Evolutionary conservation across 2,329 filamentous ascomycete species (phyloP), one percentile per base, ranked within the genome.

Genomic region (Hymenoscyphus infarciens): DNA sequence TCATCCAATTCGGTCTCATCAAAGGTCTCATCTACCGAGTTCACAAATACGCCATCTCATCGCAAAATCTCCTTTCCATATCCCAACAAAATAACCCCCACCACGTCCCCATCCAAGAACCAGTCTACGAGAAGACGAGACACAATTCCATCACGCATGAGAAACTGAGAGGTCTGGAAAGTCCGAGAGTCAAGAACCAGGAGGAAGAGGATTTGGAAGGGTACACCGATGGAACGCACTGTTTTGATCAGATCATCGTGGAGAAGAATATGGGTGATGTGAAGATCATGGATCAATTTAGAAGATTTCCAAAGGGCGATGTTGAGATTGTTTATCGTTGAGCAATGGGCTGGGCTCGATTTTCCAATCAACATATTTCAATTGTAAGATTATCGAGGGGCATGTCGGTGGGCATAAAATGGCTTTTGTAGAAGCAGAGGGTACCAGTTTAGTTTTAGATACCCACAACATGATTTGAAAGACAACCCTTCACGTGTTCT

Each of bases 1-100:
- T 99, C 66, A 91, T 98, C 66, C 96, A 96, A 63, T 99, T 98
- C 72, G 95, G 94, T 62, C 84, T 97, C 63, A 96, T 98, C 75
- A 98, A 98, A 77, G 93, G 94, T 16, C 90, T 96, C 69, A 78
- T 99, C 27, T 97, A 97, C 76, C 86, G 95, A 38, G 88, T 97
- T 49, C 92, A 98, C 78, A 96, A 95, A 75, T 96, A 96, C 74
- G 90, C 92, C 31, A 85, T 96, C 1, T 87, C 83, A 3, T 86
- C 85, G 71, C 83, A 85, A 73, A 85, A 86, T 69, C 76, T 88
- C 25, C 45, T 22, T n/a, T 49, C 45, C 19, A 49, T 49, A 49
- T 49, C 45, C 3, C 42, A 7, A 49, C n/a, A 49, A 22, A 49
- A 49, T 22, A 49, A 49, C 10, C 19, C 22, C 11, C 45, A 22